Base-by-base conservation (phyloP, 352 stramenopile species). In the Pythium periplocum region DNA sequence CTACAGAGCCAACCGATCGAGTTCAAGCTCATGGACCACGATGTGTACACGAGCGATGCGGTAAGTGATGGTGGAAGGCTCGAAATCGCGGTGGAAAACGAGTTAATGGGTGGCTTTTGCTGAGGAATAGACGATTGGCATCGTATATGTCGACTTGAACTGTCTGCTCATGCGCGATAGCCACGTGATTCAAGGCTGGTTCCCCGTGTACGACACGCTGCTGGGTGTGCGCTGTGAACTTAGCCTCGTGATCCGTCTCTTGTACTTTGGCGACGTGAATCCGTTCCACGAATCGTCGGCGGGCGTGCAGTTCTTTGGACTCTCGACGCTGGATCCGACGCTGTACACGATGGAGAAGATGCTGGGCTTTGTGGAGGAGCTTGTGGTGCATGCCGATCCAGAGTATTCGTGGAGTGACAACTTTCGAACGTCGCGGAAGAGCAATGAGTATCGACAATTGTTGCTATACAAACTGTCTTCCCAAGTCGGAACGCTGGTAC, bases 111-210 rank as follows among this genome's bases (percentile, higher is more conserved):
- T 39, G 4, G 17, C 32, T 33, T 53, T 52, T 33, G 17, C 4
- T 49, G 12, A 4, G 39, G 8, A 35, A 7, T 47, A 81, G 57
- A 96, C 92, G 31, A 98, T 99, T 57, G 97, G 96, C 2, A 84
- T 98, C 35, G 96, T 99, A 4, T 98, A 98, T 59, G 89, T 99
- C 33, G 96, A 99, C 68, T 78, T 99, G 39, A 99, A 98, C 82
- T 98, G 95, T 45, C 74, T 99, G 37, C 65, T 99, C n/a, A 98
- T 98, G 82, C 75, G 79, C 31, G 83, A 92, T 52, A 78, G 75
- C 17, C 75, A 93, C 51, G 81, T 88, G 41, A 97, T 99, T 59
- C 92, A 98, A 61, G 96, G 96, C 35, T 98, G 94, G 94, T 99
- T 99, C 75, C 96, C 96, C 3, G 83, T 99, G 6, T 99, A 98